Base-by-base conservation (phyloP, 1,139 yeast species). In the Scheffersomyces quercinus region DNA sequence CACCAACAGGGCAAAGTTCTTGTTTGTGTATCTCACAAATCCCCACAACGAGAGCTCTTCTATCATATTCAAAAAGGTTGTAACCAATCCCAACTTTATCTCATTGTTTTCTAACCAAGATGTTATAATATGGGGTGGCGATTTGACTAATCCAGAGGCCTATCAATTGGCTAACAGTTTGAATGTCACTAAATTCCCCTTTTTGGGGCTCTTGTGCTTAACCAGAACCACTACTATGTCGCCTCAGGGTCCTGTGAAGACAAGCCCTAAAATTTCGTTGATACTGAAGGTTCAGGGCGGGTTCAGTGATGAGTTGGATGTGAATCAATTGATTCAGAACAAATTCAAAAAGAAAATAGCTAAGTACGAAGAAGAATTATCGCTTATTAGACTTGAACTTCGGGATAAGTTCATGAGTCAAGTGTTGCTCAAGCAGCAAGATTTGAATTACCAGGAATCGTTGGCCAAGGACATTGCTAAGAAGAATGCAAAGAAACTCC, bases 41-140 rank as follows among this genome's bases (percentile, higher is more conserved):
- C 83, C 84, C 15, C 81, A 83, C 44, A 85, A 86, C 58, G 93
- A 87, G 49, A 79, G 81, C 44, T 75, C 84, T 1, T 63, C 70
- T 29, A 63, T 66, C 3, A 81, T 88, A 44, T 79, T 83, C 45
- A 65, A 75, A n/a, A 73, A 75, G 11, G 75, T 87, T 3, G 64
- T 90, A 36, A 67, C 83, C 32, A 73, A 80, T 50, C 76, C 75
- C 1, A 66, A 65, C 29, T 82, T 89, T 44, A 66, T 79, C 6
- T 66, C 68, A 8, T 67, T 85, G 39, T 65, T 88, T 38, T 45
- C 50, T 12, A 43, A 51, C 75, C 41, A 70, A 77, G 54, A 53
- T 7, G 62, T 83, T 3, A 56, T 89, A 3, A 68, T 89, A 4
- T 93, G 98, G 98, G 96, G 95, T 31, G 97, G 97, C 7, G 87